Conservation (phyloP, 2,329 filamentous ascomycete species). For the Diaporthe aspalathi region DNA sequence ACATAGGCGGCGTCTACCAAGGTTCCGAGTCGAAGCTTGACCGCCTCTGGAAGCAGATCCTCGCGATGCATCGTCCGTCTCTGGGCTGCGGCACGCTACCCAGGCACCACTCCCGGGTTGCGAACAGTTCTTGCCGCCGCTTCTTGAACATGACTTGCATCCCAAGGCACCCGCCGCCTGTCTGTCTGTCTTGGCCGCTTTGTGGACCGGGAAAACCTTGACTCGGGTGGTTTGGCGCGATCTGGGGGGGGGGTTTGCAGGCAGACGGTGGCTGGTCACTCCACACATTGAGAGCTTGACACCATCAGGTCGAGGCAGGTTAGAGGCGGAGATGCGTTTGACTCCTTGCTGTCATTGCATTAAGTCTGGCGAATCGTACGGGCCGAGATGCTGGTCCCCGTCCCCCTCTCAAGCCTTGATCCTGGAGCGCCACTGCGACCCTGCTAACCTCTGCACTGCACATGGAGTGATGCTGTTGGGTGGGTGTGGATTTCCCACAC, state of each 20-base stretch:
- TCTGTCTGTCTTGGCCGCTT: slow-evolving; percentile 4
- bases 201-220: background rate
- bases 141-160: background rate
- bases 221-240: background rate
- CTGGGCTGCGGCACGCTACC: background rate
- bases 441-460: background rate
- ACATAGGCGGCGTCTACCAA: slow-evolving; percentile 7
- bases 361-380: background rate
- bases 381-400: slow-evolving; percentile 17
- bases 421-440: background rate
- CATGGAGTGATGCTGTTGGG: background rate
- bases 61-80: slow-evolving; percentile 9
- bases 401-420: slow-evolving; percentile 2
- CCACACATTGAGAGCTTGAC: background rate
- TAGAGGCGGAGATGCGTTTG: slow-evolving; percentile 5
- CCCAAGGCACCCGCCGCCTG: background rate
- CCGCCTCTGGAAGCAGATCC: background rate
- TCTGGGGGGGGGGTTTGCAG: background rate
- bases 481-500: background rate
- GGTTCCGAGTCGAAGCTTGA: slow-evolving; percentile 13
- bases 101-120: slow-evolving; percentile 2
- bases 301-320: background rate
- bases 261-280: slow-evolving; percentile 1
- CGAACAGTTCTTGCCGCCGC: background rate
- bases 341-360: background rate